Percentiles rank a stretch among this genome's conserved stretches.
These are phyloP conservation scores for Pseudopyricularia javanii DNA, from an alignment of 2,329 filamentous ascomycete species.

Conservation along the genomic window DNA sequence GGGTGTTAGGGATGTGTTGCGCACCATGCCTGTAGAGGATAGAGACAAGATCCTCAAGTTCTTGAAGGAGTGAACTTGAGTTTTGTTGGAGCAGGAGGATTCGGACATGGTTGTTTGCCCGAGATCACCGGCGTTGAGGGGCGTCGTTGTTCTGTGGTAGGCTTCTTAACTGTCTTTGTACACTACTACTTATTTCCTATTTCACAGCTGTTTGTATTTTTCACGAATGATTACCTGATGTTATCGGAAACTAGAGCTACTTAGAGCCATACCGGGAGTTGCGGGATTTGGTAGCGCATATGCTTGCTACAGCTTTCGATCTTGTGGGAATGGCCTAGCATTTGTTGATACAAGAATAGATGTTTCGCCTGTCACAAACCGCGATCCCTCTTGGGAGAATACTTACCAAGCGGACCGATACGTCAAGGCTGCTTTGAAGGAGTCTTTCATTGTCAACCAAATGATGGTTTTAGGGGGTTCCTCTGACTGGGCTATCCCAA, in stretches of 20 bases:
- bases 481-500: too few species aligned
- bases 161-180: background rate
- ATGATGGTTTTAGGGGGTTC: too few species aligned
- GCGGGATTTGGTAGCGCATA: too few species aligned
- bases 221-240: background rate
- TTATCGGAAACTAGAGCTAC: background rate
- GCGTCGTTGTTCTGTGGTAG: background rate
- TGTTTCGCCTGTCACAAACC: too few species aligned
- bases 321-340: too few species aligned
- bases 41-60: conserved; percentile 68
- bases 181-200: background rate
- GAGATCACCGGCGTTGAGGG: background rate
- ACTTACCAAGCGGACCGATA: too few species aligned
- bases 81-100: background rate
- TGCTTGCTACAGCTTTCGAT: too few species aligned
- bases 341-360: too few species aligned
- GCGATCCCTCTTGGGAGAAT: too few species aligned
- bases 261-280: too few species aligned
- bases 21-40: conserved; percentile 79
- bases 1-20: conserved; percentile 75
- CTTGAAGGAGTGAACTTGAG: conserved; percentile 23
- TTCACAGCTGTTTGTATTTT: background rate
- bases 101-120: background rate
- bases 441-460: too few species aligned
- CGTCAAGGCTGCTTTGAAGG: too few species aligned